Evolutionary conservation across 2,329 filamentous ascomycete species (phyloP).

Genomic region (Apiospora aurea): DNA sequence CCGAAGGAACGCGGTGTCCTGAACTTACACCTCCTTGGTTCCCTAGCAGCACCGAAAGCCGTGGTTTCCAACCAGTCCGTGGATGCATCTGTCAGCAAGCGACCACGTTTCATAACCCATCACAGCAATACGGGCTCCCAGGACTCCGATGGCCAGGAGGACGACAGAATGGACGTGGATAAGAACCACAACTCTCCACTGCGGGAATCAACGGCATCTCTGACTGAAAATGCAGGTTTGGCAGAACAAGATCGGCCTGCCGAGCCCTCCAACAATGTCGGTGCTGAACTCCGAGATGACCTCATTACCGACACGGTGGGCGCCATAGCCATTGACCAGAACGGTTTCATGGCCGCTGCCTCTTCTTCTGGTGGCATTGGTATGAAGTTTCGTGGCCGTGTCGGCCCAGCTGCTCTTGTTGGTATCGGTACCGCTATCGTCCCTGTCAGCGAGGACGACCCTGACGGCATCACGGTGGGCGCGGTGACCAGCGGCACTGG

Average conservation of each 20-base stretch:
- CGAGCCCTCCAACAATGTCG: neutral
- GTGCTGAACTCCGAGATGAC: constrained; percentile 55
- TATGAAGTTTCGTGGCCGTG: constrained; percentile 93
- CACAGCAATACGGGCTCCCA: neutral
- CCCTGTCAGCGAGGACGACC: constrained; percentile 75
- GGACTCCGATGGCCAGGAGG: constrained; percentile 19
- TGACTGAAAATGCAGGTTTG: neutral
- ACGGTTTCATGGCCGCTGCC: constrained; percentile 88
- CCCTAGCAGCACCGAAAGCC: constrained; percentile 25
- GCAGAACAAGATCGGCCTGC: neutral
- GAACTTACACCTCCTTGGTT: constrained; percentile 38
- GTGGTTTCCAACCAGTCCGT: constrained; percentile 22
- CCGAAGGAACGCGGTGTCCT: constrained; percentile 34
- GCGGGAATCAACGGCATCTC: neutral
- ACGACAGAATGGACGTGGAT: constrained; percentile 23
- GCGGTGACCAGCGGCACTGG: constrained; percentile 93
- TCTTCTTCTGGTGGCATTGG: constrained; percentile 98
- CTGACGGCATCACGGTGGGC: constrained; percentile 74
- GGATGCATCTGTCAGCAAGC: constrained; percentile 28
- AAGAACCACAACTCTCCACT: constrained; percentile 7
- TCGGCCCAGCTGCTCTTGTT: constrained; percentile 91
- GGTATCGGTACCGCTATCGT: constrained; percentile 90
- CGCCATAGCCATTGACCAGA: constrained; percentile 88
- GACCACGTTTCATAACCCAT: constrained; percentile 28
- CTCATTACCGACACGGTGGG: constrained; percentile 91